Base-by-base conservation (phyloP, 139 green algal genomes). In the Desmodesmus armatus region DNA sequence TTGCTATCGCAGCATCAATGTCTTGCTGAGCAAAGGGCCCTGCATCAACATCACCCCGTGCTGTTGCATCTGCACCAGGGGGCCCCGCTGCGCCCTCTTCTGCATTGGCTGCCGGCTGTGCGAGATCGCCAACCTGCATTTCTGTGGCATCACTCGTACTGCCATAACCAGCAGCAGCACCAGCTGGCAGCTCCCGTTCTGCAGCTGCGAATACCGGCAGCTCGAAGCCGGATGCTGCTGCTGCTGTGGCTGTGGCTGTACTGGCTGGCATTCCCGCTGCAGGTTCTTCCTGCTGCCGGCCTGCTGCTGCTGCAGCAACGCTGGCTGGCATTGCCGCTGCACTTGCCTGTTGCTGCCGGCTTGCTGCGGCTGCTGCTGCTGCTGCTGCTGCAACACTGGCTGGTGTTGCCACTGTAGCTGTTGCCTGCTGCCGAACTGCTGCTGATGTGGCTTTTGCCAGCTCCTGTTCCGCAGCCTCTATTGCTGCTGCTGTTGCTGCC, bases 1-100 rank as follows among this genome's bases (percentile, higher is more conserved):
- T 35, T 71, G 53, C 76, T n/a, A 82, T 71, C 55, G 76, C 76
- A 58, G 76, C 76, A 7, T 58, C 43, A 39, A 79, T 25, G n/a
- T 19, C 41, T 31, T 17, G n/a, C n/a, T n/a, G n/a, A n/a, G n/a
- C n/a, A n/a, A n/a, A n/a, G n/a, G n/a, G n/a, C n/a, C n/a, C n/a
- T n/a, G n/a, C n/a, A n/a, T n/a, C n/a, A n/a, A n/a, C n/a, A n/a
- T n/a, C n/a, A n/a, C n/a, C n/a, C n/a, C n/a, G n/a, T n/a, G n/a
- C n/a, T n/a, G 27, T 6, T 6, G 27, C 21, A 62, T 21, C 41
- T 60, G 51, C 51, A 62, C 15, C 51, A 17, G 43, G 0, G 21
- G 27, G 21, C 41, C 39, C 5, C 27, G 71, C 25, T 47, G 27
- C 43, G 66, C 29, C 66, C 5, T 49, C 66, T 5, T 35, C 29